These are phyloP conservation scores for Sarcomyxa edulis DNA, from an alignment of 768 basidiomycete species.

Conservation along the genomic window DNA sequence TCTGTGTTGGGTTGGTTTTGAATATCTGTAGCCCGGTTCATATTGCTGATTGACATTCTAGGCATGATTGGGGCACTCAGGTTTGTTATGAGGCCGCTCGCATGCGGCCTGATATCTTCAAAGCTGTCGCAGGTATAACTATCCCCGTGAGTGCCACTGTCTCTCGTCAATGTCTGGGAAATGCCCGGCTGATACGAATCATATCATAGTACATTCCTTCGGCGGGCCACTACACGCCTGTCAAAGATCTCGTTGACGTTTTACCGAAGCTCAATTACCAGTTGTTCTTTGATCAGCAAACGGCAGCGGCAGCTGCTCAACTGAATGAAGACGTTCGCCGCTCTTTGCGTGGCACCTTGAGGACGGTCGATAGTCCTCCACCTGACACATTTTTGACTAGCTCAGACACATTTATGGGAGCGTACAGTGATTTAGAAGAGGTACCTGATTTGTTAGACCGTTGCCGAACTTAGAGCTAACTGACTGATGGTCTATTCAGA, in stretches of 20 bases:
- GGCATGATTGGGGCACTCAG: constrained; percentile 75
- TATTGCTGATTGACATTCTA: constrained; percentile 14
- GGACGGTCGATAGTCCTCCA: constrained; percentile 48
- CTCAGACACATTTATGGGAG: constrained; percentile 42
- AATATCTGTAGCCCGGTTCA: neutral
- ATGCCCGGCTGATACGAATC: no score
- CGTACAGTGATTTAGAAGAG: constrained; percentile 42
- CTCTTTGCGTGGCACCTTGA: constrained; percentile 50
- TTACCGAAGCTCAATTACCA: constrained; percentile 61
- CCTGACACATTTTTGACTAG: constrained; percentile 51
- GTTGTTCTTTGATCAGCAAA: constrained; percentile 51
- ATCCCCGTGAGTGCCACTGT: constrained; percentile 45
- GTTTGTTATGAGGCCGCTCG: constrained; percentile 67
- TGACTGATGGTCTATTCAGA: constrained; percentile 31
- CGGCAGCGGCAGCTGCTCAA: constrained; percentile 43
- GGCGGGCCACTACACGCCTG: constrained; percentile 40
- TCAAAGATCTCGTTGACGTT: constrained; percentile 28
- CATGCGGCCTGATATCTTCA: constrained; percentile 59
- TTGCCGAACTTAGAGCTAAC: no score
- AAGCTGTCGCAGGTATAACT: constrained; percentile 49
- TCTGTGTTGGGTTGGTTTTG: constrained; percentile 56
- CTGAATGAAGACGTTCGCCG: constrained; percentile 52
- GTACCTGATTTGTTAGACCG: constrained; percentile 22
- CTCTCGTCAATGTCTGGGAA: neutral
- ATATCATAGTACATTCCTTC: constrained; percentile 65